Evolutionary conservation across 371 early-diverging fungal species (phyloP), one percentile per base, ranked within the genome.

Genomic region (Gilbertella persicaria): DNA sequence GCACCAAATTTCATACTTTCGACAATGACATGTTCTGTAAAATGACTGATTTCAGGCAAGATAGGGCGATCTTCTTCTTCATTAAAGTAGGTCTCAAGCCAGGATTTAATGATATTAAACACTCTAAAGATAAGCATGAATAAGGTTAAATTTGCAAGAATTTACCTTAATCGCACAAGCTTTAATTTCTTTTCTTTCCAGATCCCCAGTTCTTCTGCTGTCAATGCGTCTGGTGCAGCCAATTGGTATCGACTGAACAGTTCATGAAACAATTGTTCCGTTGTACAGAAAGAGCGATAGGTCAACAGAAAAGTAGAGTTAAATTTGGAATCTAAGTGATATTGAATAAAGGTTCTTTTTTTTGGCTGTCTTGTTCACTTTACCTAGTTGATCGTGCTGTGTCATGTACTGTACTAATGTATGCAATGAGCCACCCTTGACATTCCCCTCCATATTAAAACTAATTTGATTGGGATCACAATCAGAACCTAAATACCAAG

Each of bases 171-270:
- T 9, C 95, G 89, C 28, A 95, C 85, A 1, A 94, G 90, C 35
- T 82, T 90, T 40, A 88, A 75, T 63, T 96, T 95, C 64, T 87
- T 89, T 47, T 94, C 93, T 43, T 74, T 77, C 96, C 97, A 97
- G 2, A 80, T 65, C 14, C 77, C 79, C 10, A 84, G 45, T 55
- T 96, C 92, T 19, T 87, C 84, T 1, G 67, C 52, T 2, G 64
- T 69, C 39, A 97, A 59, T 19, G 80, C 84, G 0, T 68, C 64
- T 0, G 98, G 95, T 4, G 93, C 86, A 13, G 67, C 50, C 29
- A 95, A 74, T 33, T 78, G 68, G 61, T 88, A 95, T 49, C 96
- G 82, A 17, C 64, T 64, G 52, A 89, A 81, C 21, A 97, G 66
- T 24, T 76, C 69, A 24, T 82, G 69, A 56, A 96, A 84, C 26